Evolutionary conservation across 495 filamentous ascomycete species (phyloP).

Genomic region (Acidomyces sp.): DNA sequence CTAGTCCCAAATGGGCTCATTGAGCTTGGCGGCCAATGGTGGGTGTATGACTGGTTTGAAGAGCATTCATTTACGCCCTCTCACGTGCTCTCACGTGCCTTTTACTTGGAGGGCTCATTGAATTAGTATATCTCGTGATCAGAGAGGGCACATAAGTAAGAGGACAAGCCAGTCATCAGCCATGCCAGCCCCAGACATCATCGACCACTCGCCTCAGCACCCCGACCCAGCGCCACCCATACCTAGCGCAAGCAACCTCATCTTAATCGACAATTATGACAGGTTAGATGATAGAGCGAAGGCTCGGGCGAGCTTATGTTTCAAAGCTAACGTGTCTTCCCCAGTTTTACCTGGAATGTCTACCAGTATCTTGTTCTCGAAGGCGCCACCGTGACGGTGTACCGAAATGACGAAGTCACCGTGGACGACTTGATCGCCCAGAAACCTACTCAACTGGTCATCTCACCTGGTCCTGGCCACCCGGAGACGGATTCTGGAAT

Average conservation of each 20-base stretch:
- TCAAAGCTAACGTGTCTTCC: no score
- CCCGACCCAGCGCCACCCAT: conserved; percentile 55
- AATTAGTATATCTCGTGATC: no score
- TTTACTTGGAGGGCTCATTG: no score
- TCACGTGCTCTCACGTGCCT: no score
- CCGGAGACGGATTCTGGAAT: conserved; percentile 81
- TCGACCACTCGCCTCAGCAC: conserved; percentile 79
- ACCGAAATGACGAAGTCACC: conserved; percentile 81
- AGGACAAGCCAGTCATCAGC: no score
- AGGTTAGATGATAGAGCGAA: no score
- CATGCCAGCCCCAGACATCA: conserved; percentile 35
- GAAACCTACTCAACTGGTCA: conserved; percentile 82
- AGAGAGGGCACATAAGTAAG: no score
- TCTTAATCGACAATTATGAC: conserved; percentile 98
- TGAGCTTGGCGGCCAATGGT: no score
- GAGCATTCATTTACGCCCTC: no score
- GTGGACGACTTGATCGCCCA: conserved; percentile 68
- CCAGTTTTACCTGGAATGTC: conserved; percentile 97
- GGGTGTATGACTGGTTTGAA: no score
- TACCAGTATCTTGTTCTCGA: conserved; percentile 95
- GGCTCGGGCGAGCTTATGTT: no score
- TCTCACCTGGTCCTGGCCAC: conserved; percentile 91
- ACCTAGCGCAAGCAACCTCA: conserved; percentile 69
- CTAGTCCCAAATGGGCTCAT: no score
- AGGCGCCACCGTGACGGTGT: conserved; percentile 77